Evolutionary conservation across 208 protist species (phyloP).

Genomic region (Spongospora subterranea): DNA sequence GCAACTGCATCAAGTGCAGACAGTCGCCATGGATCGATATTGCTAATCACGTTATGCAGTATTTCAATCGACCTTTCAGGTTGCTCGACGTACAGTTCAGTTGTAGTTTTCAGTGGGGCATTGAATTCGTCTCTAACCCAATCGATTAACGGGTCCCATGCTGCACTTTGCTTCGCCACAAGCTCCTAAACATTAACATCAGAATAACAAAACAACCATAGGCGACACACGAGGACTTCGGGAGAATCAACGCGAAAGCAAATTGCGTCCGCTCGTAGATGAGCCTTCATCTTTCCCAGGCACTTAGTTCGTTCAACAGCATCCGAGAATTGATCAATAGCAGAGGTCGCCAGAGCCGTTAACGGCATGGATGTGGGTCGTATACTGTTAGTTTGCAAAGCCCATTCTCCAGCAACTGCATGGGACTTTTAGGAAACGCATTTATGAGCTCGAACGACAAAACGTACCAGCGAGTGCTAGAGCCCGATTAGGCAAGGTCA

Average conservation of each 20-base stretch:
- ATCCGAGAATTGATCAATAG: conserved; percentile 39
- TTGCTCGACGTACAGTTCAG: not conserved
- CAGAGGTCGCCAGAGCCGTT: conserved; percentile 2
- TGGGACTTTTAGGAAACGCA: not conserved
- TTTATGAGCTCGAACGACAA: conserved; percentile 3
- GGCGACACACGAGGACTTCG: not conserved
- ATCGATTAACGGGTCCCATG: conserved; percentile 9
- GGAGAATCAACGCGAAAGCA: conserved; percentile 45
- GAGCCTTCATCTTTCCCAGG: not conserved
- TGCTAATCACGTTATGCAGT: conserved; percentile 11
- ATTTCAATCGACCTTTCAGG: not conserved
- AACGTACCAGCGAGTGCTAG: conserved; percentile 18
- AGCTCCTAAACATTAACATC: not conserved
- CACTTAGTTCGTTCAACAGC: not conserved
- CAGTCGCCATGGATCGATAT: conserved; percentile 20
- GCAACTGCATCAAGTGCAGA: conserved; percentile 22
- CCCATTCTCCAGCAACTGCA: conserved; percentile 47
- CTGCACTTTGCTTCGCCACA: not conserved
- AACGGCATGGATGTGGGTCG: conserved; percentile 32
- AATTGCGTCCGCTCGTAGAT: conserved; percentile 30
- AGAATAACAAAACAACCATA: not conserved
- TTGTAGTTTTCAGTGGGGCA: conserved; percentile 43
- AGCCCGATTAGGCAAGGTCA: not conserved
- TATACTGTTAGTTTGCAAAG: not conserved
- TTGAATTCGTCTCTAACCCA: conserved; percentile 52